These are phyloP conservation scores for Jimgerdemannia lactiflua DNA, from an alignment of 192 early-diverging fungal genomes.

Conservation along the genomic window DNA sequence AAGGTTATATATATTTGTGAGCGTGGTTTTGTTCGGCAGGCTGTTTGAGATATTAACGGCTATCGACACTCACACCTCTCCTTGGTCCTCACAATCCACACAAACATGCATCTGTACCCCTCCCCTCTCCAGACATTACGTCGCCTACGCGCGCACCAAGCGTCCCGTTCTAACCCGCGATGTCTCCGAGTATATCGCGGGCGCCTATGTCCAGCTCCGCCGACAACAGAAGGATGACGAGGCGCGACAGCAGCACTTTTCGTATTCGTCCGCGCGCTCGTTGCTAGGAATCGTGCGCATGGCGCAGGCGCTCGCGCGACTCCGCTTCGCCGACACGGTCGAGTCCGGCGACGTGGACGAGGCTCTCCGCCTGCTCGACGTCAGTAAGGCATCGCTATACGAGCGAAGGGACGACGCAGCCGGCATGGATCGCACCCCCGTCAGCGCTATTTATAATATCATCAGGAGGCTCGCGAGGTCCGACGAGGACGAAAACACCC, in stretches of 20 bases:
- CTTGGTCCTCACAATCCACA: not conserved
- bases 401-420: slow-evolving; percentile 40
- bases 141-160: slow-evolving; percentile 75
- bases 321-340: slow-evolving; percentile 79
- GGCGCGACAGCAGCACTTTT: slow-evolving; percentile 57
- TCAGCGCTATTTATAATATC: slow-evolving; percentile 70
- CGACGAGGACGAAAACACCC: slow-evolving; percentile 45
- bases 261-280: slow-evolving; percentile 83
- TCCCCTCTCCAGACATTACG: slow-evolving; percentile 68
- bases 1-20: not conserved
- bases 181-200: slow-evolving; percentile 85
- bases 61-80: not conserved
- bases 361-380: slow-evolving; percentile 86
- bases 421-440: slow-evolving; percentile 47
- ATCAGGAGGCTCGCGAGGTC: slow-evolving; percentile 65
- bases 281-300: slow-evolving; percentile 93
- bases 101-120: not conserved
- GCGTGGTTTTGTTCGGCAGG: too few species aligned
- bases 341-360: slow-evolving; percentile 83
- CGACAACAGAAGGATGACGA: slow-evolving; percentile 56
- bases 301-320: slow-evolving; percentile 88
- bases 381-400: slow-evolving; percentile 83
- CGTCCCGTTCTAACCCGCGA: slow-evolving; percentile 68
- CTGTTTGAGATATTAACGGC: not conserved
- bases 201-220: slow-evolving; percentile 85